Conservation (phyloP, 352 stramenopile genomes). For the Peronosclerospora sorghi region DNA sequence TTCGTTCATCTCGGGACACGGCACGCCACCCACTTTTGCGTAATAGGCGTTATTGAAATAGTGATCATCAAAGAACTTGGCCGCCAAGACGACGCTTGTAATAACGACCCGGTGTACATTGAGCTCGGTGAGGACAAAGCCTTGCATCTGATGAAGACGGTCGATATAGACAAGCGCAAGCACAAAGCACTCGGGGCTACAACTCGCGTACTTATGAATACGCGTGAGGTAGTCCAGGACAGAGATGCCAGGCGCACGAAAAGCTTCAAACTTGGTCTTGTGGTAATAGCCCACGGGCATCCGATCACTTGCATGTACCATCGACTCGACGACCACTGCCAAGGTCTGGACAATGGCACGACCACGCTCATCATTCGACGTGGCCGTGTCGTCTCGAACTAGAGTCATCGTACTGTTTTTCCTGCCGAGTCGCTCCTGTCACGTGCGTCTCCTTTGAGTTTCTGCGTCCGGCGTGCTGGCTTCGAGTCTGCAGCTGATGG, state of each 20-base stretch:
- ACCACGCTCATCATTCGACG: conserved; percentile 62
- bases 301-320: conserved; percentile 58
- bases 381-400: conserved; percentile 30
- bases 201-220: conserved; percentile 97
- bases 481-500: conserved; percentile 12
- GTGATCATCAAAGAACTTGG: conserved; percentile 99
- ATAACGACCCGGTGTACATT: conserved; percentile 98
- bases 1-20: conserved; percentile 93
- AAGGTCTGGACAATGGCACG: conserved; percentile 73
- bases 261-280: conserved; percentile 80
- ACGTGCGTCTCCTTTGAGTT: not conserved
- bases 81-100: conserved; percentile 93
- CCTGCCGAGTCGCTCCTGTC: too few relatives aligned
- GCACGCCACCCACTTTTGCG: conserved; percentile 90
- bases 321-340: conserved; percentile 64
- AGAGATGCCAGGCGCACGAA: conserved; percentile 70
- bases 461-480: not conserved
- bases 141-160: conserved; percentile 93
- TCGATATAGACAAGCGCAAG: conserved; percentile 99
- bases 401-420: conserved; percentile 10
- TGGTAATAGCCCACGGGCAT: conserved; percentile 42
- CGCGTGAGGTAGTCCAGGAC: conserved; percentile 75
- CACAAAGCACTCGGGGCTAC: conserved; percentile 97
- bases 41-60: conserved; percentile 99
- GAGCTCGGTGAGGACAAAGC: conserved; percentile 92